Conservation (phyloP, 1,284 basidiomycete species). For the Mycosarcoma maydis region DNA sequence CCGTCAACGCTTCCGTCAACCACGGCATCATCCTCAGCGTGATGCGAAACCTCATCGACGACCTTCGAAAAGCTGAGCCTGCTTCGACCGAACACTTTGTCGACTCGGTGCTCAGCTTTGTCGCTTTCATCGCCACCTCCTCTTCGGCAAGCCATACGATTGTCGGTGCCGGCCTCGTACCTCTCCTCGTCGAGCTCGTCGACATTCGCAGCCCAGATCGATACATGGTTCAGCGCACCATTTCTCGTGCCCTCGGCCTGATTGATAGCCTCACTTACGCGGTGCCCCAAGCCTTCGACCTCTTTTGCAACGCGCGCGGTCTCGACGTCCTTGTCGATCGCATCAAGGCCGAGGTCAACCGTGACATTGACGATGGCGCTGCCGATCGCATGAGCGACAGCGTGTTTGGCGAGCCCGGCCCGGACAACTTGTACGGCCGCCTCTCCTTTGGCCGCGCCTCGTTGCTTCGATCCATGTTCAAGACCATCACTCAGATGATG, state of each 20-base stretch:
- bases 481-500: constrained; percentile 96
- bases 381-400: constrained; percentile 36
- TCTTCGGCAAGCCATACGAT: constrained; percentile 88
- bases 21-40: constrained; percentile 77
- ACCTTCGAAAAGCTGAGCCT: constrained; percentile 67
- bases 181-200: constrained; percentile 72
- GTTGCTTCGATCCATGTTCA: constrained; percentile 86
- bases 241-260: constrained; percentile 78
- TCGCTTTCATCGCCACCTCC: constrained; percentile 86
- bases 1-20: constrained; percentile 93
- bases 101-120: constrained; percentile 77
- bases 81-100: constrained; percentile 72
- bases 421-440: constrained; percentile 54
- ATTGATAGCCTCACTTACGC: constrained; percentile 92
- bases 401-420: constrained; percentile 72
- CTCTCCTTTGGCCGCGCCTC: constrained; percentile 66
- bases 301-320: constrained; percentile 86
- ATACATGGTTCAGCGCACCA: constrained; percentile 63
- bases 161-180: constrained; percentile 94
- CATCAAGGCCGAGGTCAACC: constrained; percentile 72
- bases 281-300: constrained; percentile 84
- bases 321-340: constrained; percentile 85
- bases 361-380: constrained; percentile 47
- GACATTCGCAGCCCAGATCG: constrained; percentile 36
- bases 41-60: constrained; percentile 50